Percentiles rank a stretch among this genome's conserved stretches.
These are phyloP conservation scores for Picochlorum sp. DNA, from an alignment of 139 green algal genomes.

Conservation along the genomic window DNA sequence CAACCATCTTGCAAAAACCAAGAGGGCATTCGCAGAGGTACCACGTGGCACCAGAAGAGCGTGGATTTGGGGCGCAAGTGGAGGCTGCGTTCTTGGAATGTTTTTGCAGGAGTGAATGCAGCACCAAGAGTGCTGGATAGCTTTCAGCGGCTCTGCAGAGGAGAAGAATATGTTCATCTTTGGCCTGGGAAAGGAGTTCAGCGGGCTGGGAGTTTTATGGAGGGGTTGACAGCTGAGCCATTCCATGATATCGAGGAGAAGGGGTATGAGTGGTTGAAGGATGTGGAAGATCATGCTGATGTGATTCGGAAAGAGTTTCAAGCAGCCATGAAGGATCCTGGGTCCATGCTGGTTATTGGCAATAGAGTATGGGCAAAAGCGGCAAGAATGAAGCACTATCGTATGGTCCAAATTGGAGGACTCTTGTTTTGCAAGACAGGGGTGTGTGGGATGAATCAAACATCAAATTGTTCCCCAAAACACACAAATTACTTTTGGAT, in stretches of 20 bases:
- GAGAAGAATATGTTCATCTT: constrained; percentile 4
- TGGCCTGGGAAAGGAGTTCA: constrained; percentile 18
- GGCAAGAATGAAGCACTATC: constrained; percentile 25
- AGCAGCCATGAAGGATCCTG: constrained; percentile 13
- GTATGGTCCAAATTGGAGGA: constrained; percentile 46
- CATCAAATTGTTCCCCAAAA: constrained; percentile 34
- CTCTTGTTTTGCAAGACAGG: constrained; percentile 45
- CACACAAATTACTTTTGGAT: constrained; percentile 25
- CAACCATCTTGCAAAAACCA: neutral
- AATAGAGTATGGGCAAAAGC: constrained; percentile 35
- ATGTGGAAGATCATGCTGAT: constrained; percentile 10
- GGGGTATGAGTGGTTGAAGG: constrained; percentile 22
- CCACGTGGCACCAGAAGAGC: constrained; percentile 2
- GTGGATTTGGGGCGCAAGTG: constrained; percentile 4
- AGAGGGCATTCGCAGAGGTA: neutral
- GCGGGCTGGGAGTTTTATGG: constrained; percentile 22
- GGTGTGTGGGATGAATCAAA: constrained; percentile 30
- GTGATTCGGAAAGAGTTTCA: constrained; percentile 22
- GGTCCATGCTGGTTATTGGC: constrained; percentile 19
- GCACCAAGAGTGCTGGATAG: constrained; percentile 22
- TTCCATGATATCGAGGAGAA: constrained; percentile 17
- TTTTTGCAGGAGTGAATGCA: constrained; percentile 14
- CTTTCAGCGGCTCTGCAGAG: constrained; percentile 10
- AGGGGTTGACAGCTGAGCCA: constrained; percentile 19
- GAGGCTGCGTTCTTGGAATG: constrained; percentile 3